phyloP scores from a whole-genome alignment of 139 green algal genomes.

The Chlamydomonas applanata region DNA sequence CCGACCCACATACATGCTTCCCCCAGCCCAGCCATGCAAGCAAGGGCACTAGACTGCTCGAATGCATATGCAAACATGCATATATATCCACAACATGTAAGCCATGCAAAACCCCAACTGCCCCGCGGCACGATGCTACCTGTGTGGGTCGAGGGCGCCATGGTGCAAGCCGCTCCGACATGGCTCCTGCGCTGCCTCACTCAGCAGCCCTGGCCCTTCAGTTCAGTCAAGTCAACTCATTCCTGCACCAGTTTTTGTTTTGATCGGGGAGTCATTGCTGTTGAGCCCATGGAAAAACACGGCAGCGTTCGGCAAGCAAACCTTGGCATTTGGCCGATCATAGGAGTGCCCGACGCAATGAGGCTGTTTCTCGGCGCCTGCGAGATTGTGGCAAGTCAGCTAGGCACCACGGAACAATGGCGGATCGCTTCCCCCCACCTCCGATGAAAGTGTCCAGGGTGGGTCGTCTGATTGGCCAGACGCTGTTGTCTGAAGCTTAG shows the following conservation, averaged over 20 bases:
- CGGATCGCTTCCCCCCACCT: constrained; percentile 38
- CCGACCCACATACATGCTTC: too few relatives aligned
- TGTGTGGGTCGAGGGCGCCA: constrained; percentile 21
- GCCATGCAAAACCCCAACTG: too few relatives aligned
- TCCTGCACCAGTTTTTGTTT: too few relatives aligned
- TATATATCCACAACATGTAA: not conserved
- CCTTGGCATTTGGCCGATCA: too few relatives aligned
- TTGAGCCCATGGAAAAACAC: too few relatives aligned
- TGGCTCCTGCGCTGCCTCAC: not conserved
- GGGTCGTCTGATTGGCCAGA: not conserved
- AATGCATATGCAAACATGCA: not conserved
- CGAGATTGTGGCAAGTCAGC: too few relatives aligned
- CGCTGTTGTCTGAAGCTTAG: not conserved
- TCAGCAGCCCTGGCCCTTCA: not conserved
- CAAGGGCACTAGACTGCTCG: too few relatives aligned
- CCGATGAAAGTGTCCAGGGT: constrained; percentile 29
- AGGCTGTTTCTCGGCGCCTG: not conserved
- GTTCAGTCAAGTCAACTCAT: not conserved
- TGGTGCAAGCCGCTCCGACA: constrained; percentile 7
- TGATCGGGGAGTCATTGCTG: too few relatives aligned
- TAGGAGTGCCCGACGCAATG: too few relatives aligned
- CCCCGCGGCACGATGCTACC: not conserved
- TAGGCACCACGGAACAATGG: too few relatives aligned
- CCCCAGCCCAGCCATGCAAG: too few relatives aligned
- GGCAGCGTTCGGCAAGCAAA: too few relatives aligned